Base-by-base conservation (phyloP, 768 basidiomycete genomes). In the Butyriboletus loyo region DNA sequence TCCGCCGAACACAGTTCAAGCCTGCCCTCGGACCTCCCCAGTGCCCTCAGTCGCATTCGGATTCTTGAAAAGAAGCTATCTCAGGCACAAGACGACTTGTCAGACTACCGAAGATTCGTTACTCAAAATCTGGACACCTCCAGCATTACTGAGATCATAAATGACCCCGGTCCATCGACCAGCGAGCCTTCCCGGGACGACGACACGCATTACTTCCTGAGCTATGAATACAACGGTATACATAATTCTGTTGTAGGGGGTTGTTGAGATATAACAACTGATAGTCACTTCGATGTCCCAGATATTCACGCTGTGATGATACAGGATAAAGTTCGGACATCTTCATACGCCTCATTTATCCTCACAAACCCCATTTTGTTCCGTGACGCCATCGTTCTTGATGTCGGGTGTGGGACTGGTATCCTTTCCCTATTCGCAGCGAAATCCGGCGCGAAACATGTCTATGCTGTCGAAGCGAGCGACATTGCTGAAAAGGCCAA, bases 221-320 rank as follows among this genome's bases (percentile, higher is more conserved):
- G 88, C 54, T 98, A 98, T 62, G 87, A 79, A 24, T 84, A 84
- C 55, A 95, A 95, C 56, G 95, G 94, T 92, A 45, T 7, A 72
- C 58, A 2, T 19, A 35, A 5, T 35, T 31, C 43, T n/a, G 7
- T 46, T 14, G 13, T 30, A 17, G 10, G n/a, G 10, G n/a, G 22
- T 21, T 6, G 17, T 30, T 11, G 24, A 13, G 34, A 31, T 15
- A 11, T 28, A 6, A 8, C 11, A 13, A 24, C 24, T 32, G 38
- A 43, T 21, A 11, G 22, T 38, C 42, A 35, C 2, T 22, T 14
- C 2, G 2, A 17, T 9, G 6, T 25, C 30, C 35, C 42, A 94
- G 92, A 97, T 58, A 95, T 97, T 45, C 96, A 98, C 66, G 89
- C 93, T 28, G 82, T 92, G 55, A 98, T 98, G 96, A 89, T 98